Base-by-base conservation (phyloP, 176 grass and related monocot species). In the Phoenix roebelenii region DNA sequence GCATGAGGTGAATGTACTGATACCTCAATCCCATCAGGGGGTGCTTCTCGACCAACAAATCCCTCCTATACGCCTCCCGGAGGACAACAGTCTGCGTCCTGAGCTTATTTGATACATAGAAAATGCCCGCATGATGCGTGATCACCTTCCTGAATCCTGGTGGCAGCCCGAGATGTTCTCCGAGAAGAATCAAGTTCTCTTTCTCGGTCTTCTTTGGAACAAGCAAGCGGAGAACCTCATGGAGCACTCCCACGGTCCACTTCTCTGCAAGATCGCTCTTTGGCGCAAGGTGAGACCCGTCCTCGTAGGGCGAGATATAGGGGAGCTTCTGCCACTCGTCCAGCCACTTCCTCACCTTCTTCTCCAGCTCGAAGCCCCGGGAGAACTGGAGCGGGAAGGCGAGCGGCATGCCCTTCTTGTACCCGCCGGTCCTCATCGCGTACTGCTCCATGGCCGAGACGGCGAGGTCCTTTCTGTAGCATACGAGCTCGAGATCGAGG, bases 181-280 rank as follows among this genome's bases (percentile, higher is more conserved):
- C 87, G 3, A 97, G 67, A 61, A 87, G 73, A 63, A 91, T 58
- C 63, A 97, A 65, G 25, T 82, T 67, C 56, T 86, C 81, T 72
- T 88, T 97, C 64, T 88, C 92, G 57, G 82, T 91, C 80, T 97
- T 97, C 69, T 97, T 97, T 32, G 77, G 77, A 19, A 91, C 67
- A 0, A 78, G 76, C 18, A 97, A 72, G 63, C 73, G 83, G 10
- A 97, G 86, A 23, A 62, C 75, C 80, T 97, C 87, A 15, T 97
- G 92, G 49, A 97, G 63, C 72, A 83, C 81, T 0, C 74, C 83
- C 50, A 88, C 87, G 0, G 79, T 83, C 81, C 87, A 88, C 74
- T 97, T 97, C 72, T 91, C 83, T 0, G 84, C 75, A 57, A 97
- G 54, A 55, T 90, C 91, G 16, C 83, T 96, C 68, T 75, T 87